These are phyloP conservation scores for Trichoderma sp. DNA, from an alignment of 2,329 filamentous ascomycete genomes.

Conservation along the genomic window DNA sequence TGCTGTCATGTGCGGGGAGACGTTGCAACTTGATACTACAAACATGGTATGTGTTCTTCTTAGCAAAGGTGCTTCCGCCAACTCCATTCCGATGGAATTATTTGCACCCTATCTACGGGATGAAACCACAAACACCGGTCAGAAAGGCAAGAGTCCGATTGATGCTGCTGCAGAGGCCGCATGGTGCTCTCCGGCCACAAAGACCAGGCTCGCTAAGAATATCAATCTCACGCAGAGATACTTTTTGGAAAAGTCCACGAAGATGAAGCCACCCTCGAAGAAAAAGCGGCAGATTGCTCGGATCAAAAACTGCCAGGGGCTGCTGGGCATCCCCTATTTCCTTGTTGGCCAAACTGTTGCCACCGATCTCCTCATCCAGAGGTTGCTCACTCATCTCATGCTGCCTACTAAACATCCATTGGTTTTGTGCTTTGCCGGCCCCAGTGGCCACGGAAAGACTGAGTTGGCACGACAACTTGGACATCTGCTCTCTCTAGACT, in stretches of 20 bases:
- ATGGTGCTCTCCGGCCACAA: constrained; percentile 27
- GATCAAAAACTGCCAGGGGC: constrained; percentile 24
- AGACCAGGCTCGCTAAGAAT: constrained; percentile 26
- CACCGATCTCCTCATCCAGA: constrained; percentile 27
- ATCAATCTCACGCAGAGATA: constrained; percentile 35
- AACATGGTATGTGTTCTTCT: constrained; percentile 16
- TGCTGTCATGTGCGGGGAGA: constrained; percentile 13
- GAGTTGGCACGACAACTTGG: constrained; percentile 44
- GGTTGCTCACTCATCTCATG: constrained; percentile 5
- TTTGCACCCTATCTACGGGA: background rate
- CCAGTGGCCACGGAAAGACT: constrained; percentile 49
- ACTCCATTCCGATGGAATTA: background rate
- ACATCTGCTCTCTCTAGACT: constrained; percentile 36
- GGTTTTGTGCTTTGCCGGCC: constrained; percentile 40
- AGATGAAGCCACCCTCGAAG: constrained; percentile 24
- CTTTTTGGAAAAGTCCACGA: constrained; percentile 28
- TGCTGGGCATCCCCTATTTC: constrained; percentile 35
- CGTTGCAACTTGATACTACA: background rate
- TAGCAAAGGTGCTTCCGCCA: constrained; percentile 7
- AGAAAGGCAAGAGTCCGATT: background rate
- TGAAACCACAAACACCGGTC: background rate
- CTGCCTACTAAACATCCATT: constrained; percentile 1
- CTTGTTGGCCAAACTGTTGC: constrained; percentile 36
- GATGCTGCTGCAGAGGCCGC: background rate
- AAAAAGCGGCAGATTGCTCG: constrained; percentile 30